Conservation (phyloP, 2,329 filamentous ascomycete genomes). For the Chaetomium strumarium region DNA sequence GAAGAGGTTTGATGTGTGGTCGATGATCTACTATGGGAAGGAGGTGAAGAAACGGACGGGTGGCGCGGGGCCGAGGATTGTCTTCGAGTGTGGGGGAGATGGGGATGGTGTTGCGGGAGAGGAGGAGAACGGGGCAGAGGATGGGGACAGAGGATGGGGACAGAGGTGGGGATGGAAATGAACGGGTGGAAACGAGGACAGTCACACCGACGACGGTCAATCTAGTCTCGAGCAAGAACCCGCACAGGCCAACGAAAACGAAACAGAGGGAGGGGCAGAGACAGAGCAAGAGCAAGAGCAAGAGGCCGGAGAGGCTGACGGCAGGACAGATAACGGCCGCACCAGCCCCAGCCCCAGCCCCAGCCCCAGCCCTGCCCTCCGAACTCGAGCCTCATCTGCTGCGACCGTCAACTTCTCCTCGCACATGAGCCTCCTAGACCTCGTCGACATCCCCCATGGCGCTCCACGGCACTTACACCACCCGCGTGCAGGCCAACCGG, state of each 20-base stretch:
- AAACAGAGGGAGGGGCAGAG: background rate
- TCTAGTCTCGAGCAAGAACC: too few relatives aligned
- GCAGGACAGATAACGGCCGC: background rate
- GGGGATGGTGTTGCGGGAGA: background rate
- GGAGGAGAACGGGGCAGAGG: background rate
- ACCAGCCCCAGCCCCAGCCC: background rate
- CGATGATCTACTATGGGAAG: background rate
- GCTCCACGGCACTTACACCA: slow-evolving; percentile 15
- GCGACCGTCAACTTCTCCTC: background rate
- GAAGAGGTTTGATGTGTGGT: slow-evolving; percentile 18
- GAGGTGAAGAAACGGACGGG: background rate
- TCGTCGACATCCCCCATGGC: background rate
- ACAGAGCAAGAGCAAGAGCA: background rate
- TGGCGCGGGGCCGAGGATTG: background rate
- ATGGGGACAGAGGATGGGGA: background rate
- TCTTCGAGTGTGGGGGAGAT: slow-evolving; percentile 12
- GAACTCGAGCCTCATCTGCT: too few relatives aligned
- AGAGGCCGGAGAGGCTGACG: background rate
- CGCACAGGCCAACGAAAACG: too few relatives aligned
- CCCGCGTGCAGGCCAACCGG: slow-evolving; percentile 8
- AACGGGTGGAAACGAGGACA: background rate
- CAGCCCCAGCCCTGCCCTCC: background rate
- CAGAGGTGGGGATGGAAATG: background rate
- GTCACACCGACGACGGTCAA: background rate
- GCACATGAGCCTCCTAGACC: background rate